Base-by-base conservation (phyloP, 2,329 filamentous ascomycete species). In the Hansfordia pulvinata region DNA sequence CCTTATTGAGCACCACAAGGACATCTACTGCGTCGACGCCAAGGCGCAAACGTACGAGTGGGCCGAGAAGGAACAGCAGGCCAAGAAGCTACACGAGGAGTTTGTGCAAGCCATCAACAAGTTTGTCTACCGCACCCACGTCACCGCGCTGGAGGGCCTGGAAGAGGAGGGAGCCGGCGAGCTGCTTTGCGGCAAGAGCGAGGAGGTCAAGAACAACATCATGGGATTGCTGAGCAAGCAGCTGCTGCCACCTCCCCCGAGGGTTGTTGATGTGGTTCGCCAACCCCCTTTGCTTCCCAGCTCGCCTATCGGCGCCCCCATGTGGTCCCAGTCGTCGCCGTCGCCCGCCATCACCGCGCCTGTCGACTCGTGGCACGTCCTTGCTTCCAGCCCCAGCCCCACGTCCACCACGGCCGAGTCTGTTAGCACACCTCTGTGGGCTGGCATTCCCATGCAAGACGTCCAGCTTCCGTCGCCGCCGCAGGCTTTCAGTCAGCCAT, bases 131-230 rank as follows among this genome's bases (percentile, higher is more conserved):
- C 78, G 85, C 47, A 86, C 88, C 10, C 75, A 82, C 44, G 85
- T 83, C 37, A 76, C 78, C 34, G 90, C 86, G 23, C 69, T 98
- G 28, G 90, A 98, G 58, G 90, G 90, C 30, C 67, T 96, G 38
- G 90, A 98, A 62, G 90, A 96, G 59, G 88, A 94, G 45, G 90
- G 90, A 35, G 82, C 81, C 25, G 90, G 90, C 36, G 90, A 98
- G 60, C 67, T 98, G 39, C 73, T 96, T 34, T 79, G 80, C 47
- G 86, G 86, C 39, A 82, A 83, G 59, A 85, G 83, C 48, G 85
- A 93, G 41, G 85, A 94, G 42, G 88, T 94, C 55, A 93, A 93
- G 70, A 74, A 64, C 46, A 76, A 71, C 50, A 78, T 98, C 57
- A 69, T 81, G 63, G 72, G 68, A 42, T 66, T 96, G 46, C 85